Evolutionary conservation across 2,329 filamentous ascomycete genomes (phyloP).

Genomic region (Paraphoma chrysanthemicola): DNA sequence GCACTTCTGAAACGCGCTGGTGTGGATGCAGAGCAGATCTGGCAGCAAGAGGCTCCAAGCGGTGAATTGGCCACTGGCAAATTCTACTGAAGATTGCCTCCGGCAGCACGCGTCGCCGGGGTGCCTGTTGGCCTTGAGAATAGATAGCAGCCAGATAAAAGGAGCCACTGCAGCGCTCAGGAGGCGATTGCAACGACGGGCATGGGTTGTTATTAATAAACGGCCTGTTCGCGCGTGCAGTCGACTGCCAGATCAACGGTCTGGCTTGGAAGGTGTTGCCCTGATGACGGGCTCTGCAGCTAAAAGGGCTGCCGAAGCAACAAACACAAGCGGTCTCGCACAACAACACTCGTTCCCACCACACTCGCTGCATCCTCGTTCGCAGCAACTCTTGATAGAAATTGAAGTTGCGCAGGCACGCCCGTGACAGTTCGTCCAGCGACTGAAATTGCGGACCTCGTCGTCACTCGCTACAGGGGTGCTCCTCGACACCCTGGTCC

Average conservation of each 20-base stretch:
- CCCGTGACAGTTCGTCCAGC: neutral
- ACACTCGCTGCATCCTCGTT: neutral
- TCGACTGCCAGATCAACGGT: neutral
- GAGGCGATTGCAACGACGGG: neutral
- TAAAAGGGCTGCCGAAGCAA: neutral
- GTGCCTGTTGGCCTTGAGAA: neutral
- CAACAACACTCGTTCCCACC: neutral
- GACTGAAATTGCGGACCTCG: neutral
- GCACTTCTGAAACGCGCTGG: conserved; percentile 3
- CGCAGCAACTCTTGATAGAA: neutral
- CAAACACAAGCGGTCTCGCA: neutral
- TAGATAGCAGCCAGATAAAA: neutral
- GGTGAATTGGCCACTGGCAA: conserved; percentile 6
- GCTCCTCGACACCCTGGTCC: neutral
- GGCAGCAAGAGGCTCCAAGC: conserved; percentile 5
- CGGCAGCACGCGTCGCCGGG: neutral
- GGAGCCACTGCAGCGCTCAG: neutral
- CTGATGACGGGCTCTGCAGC: neutral
- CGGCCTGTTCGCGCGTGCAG: neutral
- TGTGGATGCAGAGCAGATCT: conserved; percentile 4
- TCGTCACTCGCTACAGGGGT: neutral
- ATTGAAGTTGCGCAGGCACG: neutral
- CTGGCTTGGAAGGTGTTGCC: neutral
- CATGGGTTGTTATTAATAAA: conserved; percentile 3
- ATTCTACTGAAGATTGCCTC: conserved; percentile 13